phyloP scores from a whole-genome alignment of 306 rosid species.

The Senna tora region DNA sequence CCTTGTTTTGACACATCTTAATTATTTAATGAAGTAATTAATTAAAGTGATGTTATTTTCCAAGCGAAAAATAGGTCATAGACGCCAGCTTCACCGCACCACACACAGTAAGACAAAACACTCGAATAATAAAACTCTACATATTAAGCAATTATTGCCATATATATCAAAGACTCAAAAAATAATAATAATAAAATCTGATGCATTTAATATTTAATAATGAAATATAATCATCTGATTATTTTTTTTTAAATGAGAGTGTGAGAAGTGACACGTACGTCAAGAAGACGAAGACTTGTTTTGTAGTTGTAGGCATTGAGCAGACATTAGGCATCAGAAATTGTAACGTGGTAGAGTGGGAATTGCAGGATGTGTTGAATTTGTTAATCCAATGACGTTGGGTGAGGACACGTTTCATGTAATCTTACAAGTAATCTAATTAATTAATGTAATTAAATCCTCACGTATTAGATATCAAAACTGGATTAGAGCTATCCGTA shows the following conservation, averaged over 20 bases:
- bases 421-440: not conserved
- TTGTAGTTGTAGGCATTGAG: not conserved
- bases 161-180: not conserved
- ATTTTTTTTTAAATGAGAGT: too few relatives aligned
- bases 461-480: not conserved
- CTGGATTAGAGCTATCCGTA: not conserved
- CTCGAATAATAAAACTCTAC: not conserved
- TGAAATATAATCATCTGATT: too few relatives aligned
- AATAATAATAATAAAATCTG: too few relatives aligned
- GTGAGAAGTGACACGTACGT: not conserved
- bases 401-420: conserved; percentile 41
- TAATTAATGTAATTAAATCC: not conserved
- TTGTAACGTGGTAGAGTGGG: conserved; percentile 35
- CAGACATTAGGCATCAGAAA: conserved; percentile 20
- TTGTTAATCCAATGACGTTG: not conserved
- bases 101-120: conserved; percentile 10
- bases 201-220: too few relatives aligned
- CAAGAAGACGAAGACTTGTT: not conserved
- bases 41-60: not conserved
- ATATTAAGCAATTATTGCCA: not conserved
- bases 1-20: not conserved
- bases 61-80: not conserved
- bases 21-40: not conserved
- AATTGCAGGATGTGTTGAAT: conserved; percentile 14
- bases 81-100: conserved; percentile 24